Evolutionary conservation across 2,329 filamentous ascomycete genomes (phyloP).

Genomic region (Tolypocladium tundrense): DNA sequence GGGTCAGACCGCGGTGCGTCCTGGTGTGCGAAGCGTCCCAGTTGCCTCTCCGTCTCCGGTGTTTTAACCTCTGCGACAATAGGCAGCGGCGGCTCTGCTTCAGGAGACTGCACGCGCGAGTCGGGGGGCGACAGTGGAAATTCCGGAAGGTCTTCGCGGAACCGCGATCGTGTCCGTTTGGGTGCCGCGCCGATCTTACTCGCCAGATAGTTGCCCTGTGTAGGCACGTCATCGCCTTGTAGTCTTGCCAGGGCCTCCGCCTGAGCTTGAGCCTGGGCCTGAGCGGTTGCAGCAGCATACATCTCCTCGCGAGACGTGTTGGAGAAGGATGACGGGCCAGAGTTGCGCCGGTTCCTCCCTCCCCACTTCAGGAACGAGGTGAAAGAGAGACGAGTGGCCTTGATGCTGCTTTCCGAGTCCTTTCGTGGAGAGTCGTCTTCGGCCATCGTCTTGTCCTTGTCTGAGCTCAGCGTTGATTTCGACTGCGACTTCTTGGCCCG

Average conservation of each 20-base stretch:
- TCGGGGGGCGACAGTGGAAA: conserved; percentile 76
- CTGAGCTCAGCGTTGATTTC: conserved; percentile 35
- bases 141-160: conserved; percentile 85
- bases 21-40: conserved; percentile 22
- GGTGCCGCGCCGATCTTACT: conserved; percentile 40
- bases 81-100: conserved; percentile 39
- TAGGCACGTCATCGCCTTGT: conserved; percentile 20
- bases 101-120: conserved; percentile 70
- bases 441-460: conserved; percentile 31
- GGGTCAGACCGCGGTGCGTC: conserved; percentile 36
- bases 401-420: conserved; percentile 42
- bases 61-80: conserved; percentile 16
- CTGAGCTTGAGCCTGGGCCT: conserved; percentile 15
- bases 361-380: conserved; percentile 67
- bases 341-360: conserved; percentile 44
- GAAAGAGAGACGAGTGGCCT: conserved; percentile 43
- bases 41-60: conserved; percentile 13
- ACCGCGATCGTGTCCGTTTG: conserved; percentile 78
- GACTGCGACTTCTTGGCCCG: conserved; percentile 38
- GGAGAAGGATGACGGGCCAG: conserved; percentile 68
- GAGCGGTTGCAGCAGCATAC: conserved; percentile 25
- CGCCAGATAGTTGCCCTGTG: conserved; percentile 15
- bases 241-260: conserved; percentile 22
- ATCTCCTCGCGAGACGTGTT: conserved; percentile 89
- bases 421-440: conserved; percentile 42